A percentile compares a stretch with the other conserved stretches of the same genome.
phyloP scores from a whole-genome alignment of 805 yeast genomes.

The Saturnispora quitensis region DNA sequence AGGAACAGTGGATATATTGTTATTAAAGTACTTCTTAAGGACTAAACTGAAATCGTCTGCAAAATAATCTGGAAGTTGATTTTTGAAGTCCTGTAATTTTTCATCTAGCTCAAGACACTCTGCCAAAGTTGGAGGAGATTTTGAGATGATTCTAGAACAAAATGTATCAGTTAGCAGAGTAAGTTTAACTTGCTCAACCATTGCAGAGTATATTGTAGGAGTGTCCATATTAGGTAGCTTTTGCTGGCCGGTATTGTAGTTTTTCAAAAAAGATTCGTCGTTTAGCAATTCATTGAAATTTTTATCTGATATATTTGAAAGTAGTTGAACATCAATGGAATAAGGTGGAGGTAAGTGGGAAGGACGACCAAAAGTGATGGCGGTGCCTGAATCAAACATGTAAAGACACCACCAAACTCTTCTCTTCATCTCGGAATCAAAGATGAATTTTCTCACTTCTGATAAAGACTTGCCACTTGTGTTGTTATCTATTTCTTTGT shows the following conservation, averaged over 20 bases:
- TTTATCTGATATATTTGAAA: conserved; percentile 42
- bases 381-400: conserved; percentile 54
- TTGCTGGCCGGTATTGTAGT: conserved; percentile 7
- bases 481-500: conserved; percentile 36
- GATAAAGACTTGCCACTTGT: conserved; percentile 4
- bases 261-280: conserved; percentile 12
- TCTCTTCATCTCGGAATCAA: conserved; percentile 46
- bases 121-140: conserved; percentile 37
- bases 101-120: conserved; percentile 43
- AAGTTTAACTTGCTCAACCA: conserved; percentile 46
- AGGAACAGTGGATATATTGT: conserved; percentile 21
- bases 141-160: conserved; percentile 38
- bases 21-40: neutral
- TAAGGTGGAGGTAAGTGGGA: conserved; percentile 39
- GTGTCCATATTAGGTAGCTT: conserved; percentile 22
- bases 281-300: conserved; percentile 25
- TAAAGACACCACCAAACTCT: conserved; percentile 64
- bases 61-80: conserved; percentile 35
- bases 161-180: conserved; percentile 39
- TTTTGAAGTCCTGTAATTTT: conserved; percentile 32
- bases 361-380: conserved; percentile 60
- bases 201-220: conserved; percentile 52
- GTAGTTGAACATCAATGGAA: conserved; percentile 40
- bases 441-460: conserved; percentile 27
- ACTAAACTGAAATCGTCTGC: neutral